Conservation (phyloP, 306 rosid species). For the Prunus armeniaca region DNA sequence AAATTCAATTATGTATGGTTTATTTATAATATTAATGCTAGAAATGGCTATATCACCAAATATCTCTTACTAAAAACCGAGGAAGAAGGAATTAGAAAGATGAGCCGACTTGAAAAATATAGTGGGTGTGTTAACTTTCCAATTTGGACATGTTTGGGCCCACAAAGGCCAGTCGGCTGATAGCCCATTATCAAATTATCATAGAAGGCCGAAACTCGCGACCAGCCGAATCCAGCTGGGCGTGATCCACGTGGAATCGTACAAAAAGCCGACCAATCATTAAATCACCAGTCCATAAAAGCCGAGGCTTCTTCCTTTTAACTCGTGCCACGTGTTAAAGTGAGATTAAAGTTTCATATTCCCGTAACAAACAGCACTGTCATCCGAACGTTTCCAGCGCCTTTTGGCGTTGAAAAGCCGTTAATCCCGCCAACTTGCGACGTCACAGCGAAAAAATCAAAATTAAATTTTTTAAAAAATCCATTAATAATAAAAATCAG, state of each 20-base stretch:
- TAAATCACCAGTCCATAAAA: constrained; percentile 2
- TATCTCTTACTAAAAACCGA: too few species aligned
- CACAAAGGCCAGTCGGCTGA: neutral
- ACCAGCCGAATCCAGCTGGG: constrained; percentile 40
- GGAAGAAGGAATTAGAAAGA: too few species aligned
- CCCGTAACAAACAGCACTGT: neutral
- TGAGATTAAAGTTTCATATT: neutral
- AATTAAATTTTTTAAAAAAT: neutral
- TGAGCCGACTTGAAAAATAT: too few species aligned
- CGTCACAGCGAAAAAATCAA: constrained; percentile 26
- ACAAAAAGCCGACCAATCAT: constrained; percentile 25
- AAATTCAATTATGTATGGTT: too few species aligned
- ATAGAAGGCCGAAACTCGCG: too few species aligned
- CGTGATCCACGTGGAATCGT: constrained; percentile 34
- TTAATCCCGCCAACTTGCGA: constrained; percentile 57
- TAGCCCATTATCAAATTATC: neutral
- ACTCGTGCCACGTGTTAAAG: constrained; percentile 44
- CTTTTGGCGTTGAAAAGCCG: constrained; percentile 72
- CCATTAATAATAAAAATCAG: neutral
- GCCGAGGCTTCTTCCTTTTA: constrained; percentile 1
- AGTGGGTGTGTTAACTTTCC: neutral
- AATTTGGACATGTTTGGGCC: neutral
- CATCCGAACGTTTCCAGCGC: constrained; percentile 10
- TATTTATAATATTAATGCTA: too few species aligned
- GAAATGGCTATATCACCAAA: too few species aligned